Evolutionary conservation across 768 basidiomycete genomes (phyloP), one percentile per base, ranked within the genome.

Genomic region (button mushroom (Agaricus bisporus)): DNA sequence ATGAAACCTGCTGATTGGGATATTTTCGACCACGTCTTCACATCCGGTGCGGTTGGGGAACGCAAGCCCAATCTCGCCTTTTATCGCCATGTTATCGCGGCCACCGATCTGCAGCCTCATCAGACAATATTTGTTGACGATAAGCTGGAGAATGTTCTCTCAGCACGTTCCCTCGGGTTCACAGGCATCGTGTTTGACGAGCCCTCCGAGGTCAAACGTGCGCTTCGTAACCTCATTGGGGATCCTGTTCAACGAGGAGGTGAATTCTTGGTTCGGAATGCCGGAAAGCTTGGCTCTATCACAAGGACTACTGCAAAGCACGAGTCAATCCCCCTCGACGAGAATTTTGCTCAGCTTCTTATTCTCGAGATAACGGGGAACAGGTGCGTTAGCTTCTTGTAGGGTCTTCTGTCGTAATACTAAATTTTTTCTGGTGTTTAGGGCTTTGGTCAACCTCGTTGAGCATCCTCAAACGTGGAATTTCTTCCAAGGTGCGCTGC

Each of bases 261-360:
- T 2, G 61, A 67, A 1, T 83, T 70, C 59, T 63, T 83, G 20
- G 58, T 59, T 5, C 54, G 47, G 7, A 68, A 79, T 50, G 75
- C 76, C 2, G 68, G 73, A 8, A 59, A 62, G 22, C 66, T 77
- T 17, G 56, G 70, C 29, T 81, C 81, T 1, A 66, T 75, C 12
- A 82, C 79, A 0, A 68, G 72, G 36, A 63, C 51, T 17, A 67
- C 60, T 15, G 58, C 60, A 8, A 61, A 64, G 45, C 51, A 61
- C 17, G 48, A 56, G 12, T 73, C 76, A 20, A 58, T 72, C 1
- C 58, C 65, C 15, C 58, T 80, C 18, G 57, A 68, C 28, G 80
- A 83, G 61, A 82, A 83, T 58, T 82, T 82, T 53, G 73, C 81
- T 4, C 81, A 83, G 57, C 71, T 85, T 5, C 66, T 85, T 5